These are phyloP conservation scores for Fusarium devonianum DNA, from an alignment of 2,329 filamentous ascomycete species.

Conservation along the genomic window DNA sequence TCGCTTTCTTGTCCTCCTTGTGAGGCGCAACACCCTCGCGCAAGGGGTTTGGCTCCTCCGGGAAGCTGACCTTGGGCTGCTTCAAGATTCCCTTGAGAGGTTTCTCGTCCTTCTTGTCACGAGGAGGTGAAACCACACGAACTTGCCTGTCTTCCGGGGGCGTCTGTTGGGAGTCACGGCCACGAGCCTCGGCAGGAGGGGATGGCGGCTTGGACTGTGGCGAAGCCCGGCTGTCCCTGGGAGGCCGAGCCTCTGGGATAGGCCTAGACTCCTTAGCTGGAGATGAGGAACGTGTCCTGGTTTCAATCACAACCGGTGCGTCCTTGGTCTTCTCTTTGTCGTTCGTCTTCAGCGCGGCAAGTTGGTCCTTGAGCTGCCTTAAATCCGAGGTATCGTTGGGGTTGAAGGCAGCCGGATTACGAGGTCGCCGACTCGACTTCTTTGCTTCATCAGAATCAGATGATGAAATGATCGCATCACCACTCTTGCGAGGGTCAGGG, in stretches of 20 bases:
- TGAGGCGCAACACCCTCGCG: constrained; percentile 93
- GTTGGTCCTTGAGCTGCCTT: constrained; percentile 58
- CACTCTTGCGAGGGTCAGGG: constrained; percentile 48
- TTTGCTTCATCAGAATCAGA: constrained; percentile 54
- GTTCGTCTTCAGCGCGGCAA: constrained; percentile 51
- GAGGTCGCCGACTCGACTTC: constrained; percentile 48
- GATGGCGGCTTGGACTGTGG: constrained; percentile 24
- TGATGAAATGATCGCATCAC: constrained; percentile 46
- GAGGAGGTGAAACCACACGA: constrained; percentile 77
- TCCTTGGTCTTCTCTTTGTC: constrained; percentile 40
- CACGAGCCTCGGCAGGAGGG: constrained; percentile 47
- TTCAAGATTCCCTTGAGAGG: constrained; percentile 86
- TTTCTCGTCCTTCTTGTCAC: constrained; percentile 69
- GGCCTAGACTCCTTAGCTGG: constrained; percentile 21
- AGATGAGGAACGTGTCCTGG: constrained; percentile 36
- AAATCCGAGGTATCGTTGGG: constrained; percentile 61
- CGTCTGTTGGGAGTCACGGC: constrained; percentile 50
- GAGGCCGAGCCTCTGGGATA: constrained; percentile 18
- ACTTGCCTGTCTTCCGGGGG: constrained; percentile 56
- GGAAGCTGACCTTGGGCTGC: constrained; percentile 80
- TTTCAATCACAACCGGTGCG: constrained; percentile 32
- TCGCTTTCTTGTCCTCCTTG: constrained; percentile 78
- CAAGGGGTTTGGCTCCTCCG: constrained; percentile 82
- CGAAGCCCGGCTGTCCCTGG: constrained; percentile 23
- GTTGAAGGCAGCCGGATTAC: constrained; percentile 55